These are phyloP conservation scores for Fusarium sp. DNA, from an alignment of 2,329 filamentous ascomycete genomes.

Conservation along the genomic window DNA sequence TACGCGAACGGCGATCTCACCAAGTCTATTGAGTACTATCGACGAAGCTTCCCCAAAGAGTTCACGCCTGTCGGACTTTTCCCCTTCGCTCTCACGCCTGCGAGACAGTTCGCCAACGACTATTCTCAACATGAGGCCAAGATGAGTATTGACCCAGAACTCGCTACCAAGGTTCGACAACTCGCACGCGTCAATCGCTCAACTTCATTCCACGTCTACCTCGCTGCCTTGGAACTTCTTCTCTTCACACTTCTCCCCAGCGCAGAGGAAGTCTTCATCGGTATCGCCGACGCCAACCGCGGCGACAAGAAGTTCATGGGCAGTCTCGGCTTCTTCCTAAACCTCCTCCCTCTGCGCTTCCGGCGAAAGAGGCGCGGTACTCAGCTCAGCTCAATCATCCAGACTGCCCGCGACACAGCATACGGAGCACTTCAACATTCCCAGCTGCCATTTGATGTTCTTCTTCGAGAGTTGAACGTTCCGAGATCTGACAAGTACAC, in stretches of 20 bases:
- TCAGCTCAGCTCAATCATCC: neutral
- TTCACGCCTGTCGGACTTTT: neutral
- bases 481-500: neutral
- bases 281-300: slow-evolving; percentile 3
- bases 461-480: neutral
- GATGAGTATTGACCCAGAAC: neutral
- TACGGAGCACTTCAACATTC: neutral
- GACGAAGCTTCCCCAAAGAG: neutral
- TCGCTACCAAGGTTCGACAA: neutral
- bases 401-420: neutral
- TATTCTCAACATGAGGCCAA: neutral
- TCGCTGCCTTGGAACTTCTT: neutral
- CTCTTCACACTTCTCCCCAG: neutral
- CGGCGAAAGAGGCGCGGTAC: neutral
- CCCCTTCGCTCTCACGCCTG: neutral
- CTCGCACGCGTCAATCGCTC: neutral
- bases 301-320: neutral
- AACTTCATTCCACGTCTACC: neutral
- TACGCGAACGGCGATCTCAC: neutral
- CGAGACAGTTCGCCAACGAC: neutral
- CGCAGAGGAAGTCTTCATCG: neutral
- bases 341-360: neutral
- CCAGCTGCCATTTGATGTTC: neutral
- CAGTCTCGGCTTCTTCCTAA: slow-evolving; percentile 9
- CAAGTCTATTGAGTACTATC: neutral